phyloP scores from a whole-genome alignment of 2,329 filamentous ascomycete genomes.

The Aspergillus sojae region DNA sequence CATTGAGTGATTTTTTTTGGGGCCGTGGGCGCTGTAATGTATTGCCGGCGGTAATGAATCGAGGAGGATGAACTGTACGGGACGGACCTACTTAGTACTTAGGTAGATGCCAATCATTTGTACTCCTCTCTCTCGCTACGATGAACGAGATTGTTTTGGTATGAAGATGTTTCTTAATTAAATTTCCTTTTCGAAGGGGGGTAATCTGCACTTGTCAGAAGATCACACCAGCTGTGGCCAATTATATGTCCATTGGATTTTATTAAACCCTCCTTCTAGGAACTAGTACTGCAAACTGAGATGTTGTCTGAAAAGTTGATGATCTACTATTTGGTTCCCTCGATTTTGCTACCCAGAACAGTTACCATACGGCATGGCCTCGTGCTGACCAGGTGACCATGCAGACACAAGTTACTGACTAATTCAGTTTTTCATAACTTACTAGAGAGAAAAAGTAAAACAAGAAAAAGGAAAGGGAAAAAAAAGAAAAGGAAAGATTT shows the following conservation, averaged over 20 bases:
- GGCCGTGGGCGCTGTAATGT: not conserved
- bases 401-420: not conserved
- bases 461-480: not conserved
- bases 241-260: not conserved
- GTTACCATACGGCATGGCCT: not conserved
- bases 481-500: not conserved
- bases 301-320: not conserved
- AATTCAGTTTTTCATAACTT: not conserved
- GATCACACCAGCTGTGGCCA: not conserved
- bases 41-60: not conserved
- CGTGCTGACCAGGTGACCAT: conserved; percentile 7
- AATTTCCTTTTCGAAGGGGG: not conserved
- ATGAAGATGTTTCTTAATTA: not conserved
- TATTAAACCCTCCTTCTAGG: not conserved
- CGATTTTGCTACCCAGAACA: not conserved
- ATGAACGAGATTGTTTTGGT: not conserved
- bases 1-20: conserved; percentile 19
- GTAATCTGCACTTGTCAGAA: not conserved
- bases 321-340: not conserved
- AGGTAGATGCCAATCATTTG: not conserved
- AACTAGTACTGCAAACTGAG: not conserved
- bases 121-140: not conserved
- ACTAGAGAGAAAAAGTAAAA: no score
- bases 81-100: not conserved
- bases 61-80: not conserved